Conservation (phyloP, 441 rosid species). For the Mallotus japonicus region DNA sequence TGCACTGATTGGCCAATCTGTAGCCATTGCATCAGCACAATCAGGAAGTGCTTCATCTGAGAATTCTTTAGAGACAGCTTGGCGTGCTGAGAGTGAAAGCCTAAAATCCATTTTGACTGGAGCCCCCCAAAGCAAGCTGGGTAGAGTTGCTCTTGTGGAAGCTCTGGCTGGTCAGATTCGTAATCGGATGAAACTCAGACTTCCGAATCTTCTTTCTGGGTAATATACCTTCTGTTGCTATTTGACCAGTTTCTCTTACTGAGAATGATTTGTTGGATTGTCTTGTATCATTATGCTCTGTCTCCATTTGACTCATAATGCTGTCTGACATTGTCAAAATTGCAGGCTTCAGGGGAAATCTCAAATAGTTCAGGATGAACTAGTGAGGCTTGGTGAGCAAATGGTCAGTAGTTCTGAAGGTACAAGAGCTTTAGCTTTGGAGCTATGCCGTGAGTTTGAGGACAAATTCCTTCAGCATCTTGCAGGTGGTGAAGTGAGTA, state of each 20-base stretch:
- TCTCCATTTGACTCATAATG: constrained; percentile 8
- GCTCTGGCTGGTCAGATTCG: constrained; percentile 85
- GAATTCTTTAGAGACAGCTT: constrained; percentile 90
- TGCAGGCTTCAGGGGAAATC: constrained; percentile 90
- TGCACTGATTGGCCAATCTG: constrained; percentile 95
- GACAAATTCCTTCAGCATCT: constrained; percentile 90
- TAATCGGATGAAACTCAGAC: constrained; percentile 82
- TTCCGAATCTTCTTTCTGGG: constrained; percentile 93
- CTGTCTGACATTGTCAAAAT: constrained; percentile 10
- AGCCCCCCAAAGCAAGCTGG: constrained; percentile 85
- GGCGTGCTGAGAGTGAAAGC: constrained; percentile 96
- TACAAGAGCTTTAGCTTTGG: constrained; percentile 90
- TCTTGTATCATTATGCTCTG: background rate
- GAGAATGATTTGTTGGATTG: constrained; percentile 5
- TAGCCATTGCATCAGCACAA: constrained; percentile 78
- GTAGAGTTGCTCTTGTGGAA: constrained; percentile 86
- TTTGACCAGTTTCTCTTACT: background rate
- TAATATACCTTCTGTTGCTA: constrained; percentile 31
- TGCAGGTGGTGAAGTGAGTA: constrained; percentile 84
- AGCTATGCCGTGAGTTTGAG: constrained; percentile 97
- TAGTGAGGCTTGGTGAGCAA: constrained; percentile 80
- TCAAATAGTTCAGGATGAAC: constrained; percentile 78
- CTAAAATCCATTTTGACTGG: constrained; percentile 76
- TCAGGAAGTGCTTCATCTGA: constrained; percentile 68
- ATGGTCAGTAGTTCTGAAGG: constrained; percentile 86